phyloP scores from a whole-genome alignment of 345 rosid genomes.

The Boechera stricta region DNA sequence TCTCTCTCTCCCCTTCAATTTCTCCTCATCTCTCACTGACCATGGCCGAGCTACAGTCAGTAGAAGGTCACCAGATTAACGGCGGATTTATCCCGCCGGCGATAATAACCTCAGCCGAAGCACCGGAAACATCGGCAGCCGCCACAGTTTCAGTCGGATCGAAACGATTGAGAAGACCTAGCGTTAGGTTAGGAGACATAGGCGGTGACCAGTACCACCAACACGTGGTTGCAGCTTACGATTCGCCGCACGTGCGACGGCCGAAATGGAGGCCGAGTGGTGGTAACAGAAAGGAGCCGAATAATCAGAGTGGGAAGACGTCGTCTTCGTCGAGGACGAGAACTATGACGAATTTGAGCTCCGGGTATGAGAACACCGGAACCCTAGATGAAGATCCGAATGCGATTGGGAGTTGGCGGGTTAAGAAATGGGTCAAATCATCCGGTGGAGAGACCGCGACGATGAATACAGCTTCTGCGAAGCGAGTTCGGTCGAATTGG shows the following conservation, averaged over 20 bases:
- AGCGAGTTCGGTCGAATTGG: conserved; percentile 74
- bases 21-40: not conserved
- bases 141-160: conserved; percentile 55
- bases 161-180: conserved; percentile 85
- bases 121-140: conserved; percentile 46
- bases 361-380: conserved; percentile 51
- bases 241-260: conserved; percentile 59
- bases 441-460: conserved; percentile 26
- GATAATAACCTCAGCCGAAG: conserved; percentile 48
- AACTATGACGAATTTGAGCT: conserved; percentile 60
- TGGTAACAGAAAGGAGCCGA: conserved; percentile 42
- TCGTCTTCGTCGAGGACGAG: conserved; percentile 58
- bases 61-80: conserved; percentile 57
- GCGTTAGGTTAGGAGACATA: conserved; percentile 90
- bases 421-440: conserved; percentile 45
- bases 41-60: conserved; percentile 66
- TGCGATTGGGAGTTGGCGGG: conserved; percentile 75
- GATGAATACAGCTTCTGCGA: conserved; percentile 37
- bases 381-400: conserved; percentile 67
- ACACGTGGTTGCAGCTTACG: conserved; percentile 44
- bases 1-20: not conserved
- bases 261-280: conserved; percentile 43
- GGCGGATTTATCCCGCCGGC: conserved; percentile 48
- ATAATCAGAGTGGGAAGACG: conserved; percentile 43
- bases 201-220: conserved; percentile 71